phyloP scores from a whole-genome alignment of 169 alveolate species.

The Miamiensis avidus region DNA sequence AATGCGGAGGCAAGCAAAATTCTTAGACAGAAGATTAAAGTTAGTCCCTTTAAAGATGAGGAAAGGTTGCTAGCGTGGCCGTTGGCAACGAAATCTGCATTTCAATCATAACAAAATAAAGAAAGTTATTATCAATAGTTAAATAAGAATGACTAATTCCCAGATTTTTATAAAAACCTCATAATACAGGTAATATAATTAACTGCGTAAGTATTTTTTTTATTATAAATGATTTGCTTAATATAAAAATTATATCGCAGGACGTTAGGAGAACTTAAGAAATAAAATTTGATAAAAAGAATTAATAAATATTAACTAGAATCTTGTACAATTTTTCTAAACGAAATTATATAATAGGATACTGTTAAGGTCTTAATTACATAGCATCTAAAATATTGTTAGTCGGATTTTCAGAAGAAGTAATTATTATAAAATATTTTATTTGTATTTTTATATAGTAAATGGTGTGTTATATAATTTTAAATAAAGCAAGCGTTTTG shows the following conservation, averaged over 20 bases:
- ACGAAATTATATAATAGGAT: conserved; percentile 16
- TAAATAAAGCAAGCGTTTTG: conserved; percentile 24
- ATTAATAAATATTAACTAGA: not conserved
- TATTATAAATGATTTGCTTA: no score
- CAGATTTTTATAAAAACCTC: not conserved
- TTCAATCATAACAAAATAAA: no score
- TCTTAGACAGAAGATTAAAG: not conserved
- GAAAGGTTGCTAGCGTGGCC: not conserved
- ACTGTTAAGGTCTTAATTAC: conserved; percentile 23
- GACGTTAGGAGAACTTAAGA: no score
- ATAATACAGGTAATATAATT: not conserved
- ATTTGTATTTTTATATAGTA: no score
- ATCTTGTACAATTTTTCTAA: conserved; percentile 9
- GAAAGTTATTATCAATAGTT: not conserved
- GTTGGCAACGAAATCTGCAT: not conserved
- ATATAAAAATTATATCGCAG: no score
- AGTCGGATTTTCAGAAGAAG: conserved; percentile 11
- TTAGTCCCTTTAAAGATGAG: not conserved
- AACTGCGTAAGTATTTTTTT: not conserved
- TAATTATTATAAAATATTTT: not conserved
- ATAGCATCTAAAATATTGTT: conserved; percentile 1
- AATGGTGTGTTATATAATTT: no score
- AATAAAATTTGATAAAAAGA: no score
- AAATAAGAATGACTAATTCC: not conserved
- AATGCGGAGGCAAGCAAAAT: not conserved